Percentiles rank a stretch among this genome's conserved stretches.
phyloP scores from a whole-genome alignment of 441 rosid species.

The Lepidium campestre region DNA sequence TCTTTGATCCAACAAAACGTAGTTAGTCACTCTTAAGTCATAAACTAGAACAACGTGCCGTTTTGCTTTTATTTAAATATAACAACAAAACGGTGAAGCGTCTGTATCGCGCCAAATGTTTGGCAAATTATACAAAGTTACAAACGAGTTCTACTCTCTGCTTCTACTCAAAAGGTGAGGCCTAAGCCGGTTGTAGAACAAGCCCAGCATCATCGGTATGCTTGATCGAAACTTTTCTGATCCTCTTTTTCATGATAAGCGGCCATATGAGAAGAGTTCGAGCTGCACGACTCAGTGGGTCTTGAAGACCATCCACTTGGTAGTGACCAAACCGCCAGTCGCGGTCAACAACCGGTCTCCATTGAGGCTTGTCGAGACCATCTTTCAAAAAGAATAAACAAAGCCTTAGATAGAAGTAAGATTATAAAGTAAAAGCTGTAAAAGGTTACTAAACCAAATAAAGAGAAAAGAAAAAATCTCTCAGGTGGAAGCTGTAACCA shows the following conservation, averaged over 20 bases:
- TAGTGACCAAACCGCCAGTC: slow-evolving; percentile 99
- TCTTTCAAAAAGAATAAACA: slow-evolving; percentile 27
- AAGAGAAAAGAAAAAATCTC: neutral
- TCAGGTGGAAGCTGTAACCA: slow-evolving; percentile 14
- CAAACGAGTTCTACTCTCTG: neutral
- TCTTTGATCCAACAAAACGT: too few species aligned
- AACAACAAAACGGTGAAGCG: slow-evolving; percentile 2
- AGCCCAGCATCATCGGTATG: slow-evolving; percentile 43
- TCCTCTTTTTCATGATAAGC: slow-evolving; percentile 40
- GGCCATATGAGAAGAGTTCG: slow-evolving; percentile 41
- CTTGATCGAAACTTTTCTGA: slow-evolving; percentile 32
- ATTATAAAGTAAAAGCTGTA: neutral
- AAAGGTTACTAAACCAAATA: neutral
- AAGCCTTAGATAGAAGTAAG: neutral
- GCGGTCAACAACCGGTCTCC: slow-evolving; percentile 48
- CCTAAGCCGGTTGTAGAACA: slow-evolving; percentile 36
- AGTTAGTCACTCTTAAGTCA: too few species aligned
- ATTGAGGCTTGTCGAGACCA: slow-evolving; percentile 79
- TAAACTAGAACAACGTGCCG: neutral
- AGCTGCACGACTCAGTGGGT: slow-evolving; percentile 63
- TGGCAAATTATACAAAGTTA: slow-evolving; percentile 16
- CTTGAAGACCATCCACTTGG: slow-evolving; percentile 93
- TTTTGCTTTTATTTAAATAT: neutral
- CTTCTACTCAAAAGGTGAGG: slow-evolving; percentile 20
- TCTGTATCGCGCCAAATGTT: neutral